phyloP scores from a whole-genome alignment of 2,329 filamentous ascomycete species.

The Apiospora marii region DNA sequence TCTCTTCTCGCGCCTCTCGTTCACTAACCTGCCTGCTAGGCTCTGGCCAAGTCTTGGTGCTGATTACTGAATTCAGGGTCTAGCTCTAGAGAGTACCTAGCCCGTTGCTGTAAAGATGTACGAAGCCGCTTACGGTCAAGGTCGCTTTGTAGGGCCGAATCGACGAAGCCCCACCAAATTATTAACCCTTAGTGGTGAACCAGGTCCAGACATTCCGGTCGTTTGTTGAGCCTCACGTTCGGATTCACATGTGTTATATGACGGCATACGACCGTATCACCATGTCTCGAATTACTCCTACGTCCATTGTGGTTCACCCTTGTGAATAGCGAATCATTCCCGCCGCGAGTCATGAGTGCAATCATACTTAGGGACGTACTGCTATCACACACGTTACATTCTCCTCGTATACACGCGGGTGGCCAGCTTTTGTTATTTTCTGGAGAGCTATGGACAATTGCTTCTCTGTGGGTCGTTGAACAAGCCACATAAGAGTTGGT shows the following conservation, averaged over 20 bases:
- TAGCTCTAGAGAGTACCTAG: not conserved
- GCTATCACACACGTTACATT: not conserved
- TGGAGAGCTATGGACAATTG: not conserved
- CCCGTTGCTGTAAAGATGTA: not conserved
- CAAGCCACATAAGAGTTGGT: not conserved
- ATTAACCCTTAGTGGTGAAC: not conserved
- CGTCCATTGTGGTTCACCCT: no score
- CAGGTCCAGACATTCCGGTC: not conserved
- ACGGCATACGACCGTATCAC: not conserved
- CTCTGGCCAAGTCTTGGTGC: not conserved
- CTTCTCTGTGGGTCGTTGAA: not conserved
- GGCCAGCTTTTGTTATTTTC: not conserved
- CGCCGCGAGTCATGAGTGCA: no score
- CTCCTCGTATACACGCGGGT: not conserved
- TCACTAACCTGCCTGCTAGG: not conserved
- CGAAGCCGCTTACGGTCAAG: not conserved
- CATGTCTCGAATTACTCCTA: no score
- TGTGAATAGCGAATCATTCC: no score
- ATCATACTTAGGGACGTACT: not conserved
- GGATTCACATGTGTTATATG: not conserved
- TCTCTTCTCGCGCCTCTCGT: not conserved
- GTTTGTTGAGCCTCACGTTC: conserved; percentile 15
- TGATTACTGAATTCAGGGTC: not conserved
- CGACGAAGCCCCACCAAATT: not conserved
- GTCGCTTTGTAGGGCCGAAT: conserved; percentile 5